phyloP scores from a whole-genome alignment of 495 filamentous ascomycete species.

The Chlorociboria aeruginascens region DNA sequence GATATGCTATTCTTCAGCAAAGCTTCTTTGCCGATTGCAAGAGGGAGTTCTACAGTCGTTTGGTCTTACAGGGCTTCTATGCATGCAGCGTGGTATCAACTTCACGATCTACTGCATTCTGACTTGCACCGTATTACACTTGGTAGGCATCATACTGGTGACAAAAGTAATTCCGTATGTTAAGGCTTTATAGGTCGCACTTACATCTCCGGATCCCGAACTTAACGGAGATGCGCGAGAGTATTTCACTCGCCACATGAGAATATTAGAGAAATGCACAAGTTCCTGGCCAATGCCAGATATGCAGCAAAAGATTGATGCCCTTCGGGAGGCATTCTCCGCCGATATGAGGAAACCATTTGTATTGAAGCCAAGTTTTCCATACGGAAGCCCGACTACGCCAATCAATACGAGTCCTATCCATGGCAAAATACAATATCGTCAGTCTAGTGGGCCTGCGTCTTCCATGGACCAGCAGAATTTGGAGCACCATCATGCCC shows the following conservation, averaged over 20 bases:
- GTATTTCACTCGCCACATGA: slow-evolving; percentile 92
- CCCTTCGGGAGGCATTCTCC: slow-evolving; percentile 84
- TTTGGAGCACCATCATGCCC: slow-evolving; percentile 28
- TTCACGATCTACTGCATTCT: slow-evolving; percentile 89
- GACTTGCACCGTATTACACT: slow-evolving; percentile 88
- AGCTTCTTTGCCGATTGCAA: slow-evolving; percentile 80
- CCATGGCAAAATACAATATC: slow-evolving; percentile 30
- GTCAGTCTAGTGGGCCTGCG: slow-evolving; percentile 24
- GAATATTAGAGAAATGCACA: slow-evolving; percentile 79
- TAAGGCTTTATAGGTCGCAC: slow-evolving; percentile 53
- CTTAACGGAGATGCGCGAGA: slow-evolving; percentile 76
- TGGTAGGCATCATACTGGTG: slow-evolving; percentile 47
- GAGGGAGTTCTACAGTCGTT: slow-evolving; percentile 71
- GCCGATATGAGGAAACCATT: slow-evolving; percentile 78
- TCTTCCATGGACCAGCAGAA: slow-evolving; percentile 31
- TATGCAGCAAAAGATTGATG: slow-evolving; percentile 82
- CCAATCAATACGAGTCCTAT: slow-evolving; percentile 47
- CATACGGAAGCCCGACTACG: slow-evolving; percentile 67
- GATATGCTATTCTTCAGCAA: slow-evolving; percentile 77
- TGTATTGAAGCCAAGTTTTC: slow-evolving; percentile 77
- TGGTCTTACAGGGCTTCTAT: slow-evolving; percentile 70
- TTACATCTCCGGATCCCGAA: slow-evolving; percentile 88
- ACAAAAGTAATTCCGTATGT: not conserved
- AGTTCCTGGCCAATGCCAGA: slow-evolving; percentile 84
- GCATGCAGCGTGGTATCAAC: slow-evolving; percentile 91